Conservation (phyloP, 108 stramenopile species). For the Chaetoceros muelleri region DNA sequence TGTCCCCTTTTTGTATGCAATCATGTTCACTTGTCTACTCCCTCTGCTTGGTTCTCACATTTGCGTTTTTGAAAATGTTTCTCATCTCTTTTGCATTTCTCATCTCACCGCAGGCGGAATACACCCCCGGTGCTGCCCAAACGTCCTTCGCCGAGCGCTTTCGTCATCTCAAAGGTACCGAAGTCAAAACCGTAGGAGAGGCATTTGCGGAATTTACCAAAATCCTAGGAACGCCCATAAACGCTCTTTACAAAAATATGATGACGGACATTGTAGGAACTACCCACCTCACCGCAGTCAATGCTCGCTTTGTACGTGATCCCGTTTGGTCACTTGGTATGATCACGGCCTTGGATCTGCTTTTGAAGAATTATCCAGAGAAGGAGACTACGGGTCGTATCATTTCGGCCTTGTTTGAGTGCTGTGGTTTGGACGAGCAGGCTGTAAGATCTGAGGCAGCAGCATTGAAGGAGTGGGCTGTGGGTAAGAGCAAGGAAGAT, state of each 20-base stretch:
- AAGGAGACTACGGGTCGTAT: constrained; percentile 64
- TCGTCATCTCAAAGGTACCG: constrained; percentile 65
- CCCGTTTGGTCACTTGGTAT: constrained; percentile 78
- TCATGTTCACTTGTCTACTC: too few species aligned
- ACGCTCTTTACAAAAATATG: constrained; percentile 86
- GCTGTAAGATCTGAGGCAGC: constrained; percentile 73
- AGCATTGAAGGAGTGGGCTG: constrained; percentile 63
- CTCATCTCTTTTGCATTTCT: too few species aligned
- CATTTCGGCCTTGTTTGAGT: constrained; percentile 62
- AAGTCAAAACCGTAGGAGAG: constrained; percentile 81
- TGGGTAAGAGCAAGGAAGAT: constrained; percentile 80
- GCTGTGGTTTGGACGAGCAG: constrained; percentile 69
- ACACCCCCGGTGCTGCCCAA: constrained; percentile 69
- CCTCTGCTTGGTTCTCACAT: too few species aligned
- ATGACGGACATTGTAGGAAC: constrained; percentile 89
- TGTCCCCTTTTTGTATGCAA: too few species aligned
- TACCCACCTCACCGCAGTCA: constrained; percentile 83
- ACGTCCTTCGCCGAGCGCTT: constrained; percentile 69
- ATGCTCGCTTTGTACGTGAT: constrained; percentile 84
- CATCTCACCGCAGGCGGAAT: constrained; percentile 10
- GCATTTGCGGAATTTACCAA: constrained; percentile 80
- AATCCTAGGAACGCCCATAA: constrained; percentile 64
- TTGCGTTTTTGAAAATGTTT: too few species aligned
- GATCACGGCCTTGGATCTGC: constrained; percentile 51
- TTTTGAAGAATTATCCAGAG: constrained; percentile 90